Evolutionary conservation across 805 yeast species (phyloP).

Genomic region (Ogataea nitratoaversa): DNA sequence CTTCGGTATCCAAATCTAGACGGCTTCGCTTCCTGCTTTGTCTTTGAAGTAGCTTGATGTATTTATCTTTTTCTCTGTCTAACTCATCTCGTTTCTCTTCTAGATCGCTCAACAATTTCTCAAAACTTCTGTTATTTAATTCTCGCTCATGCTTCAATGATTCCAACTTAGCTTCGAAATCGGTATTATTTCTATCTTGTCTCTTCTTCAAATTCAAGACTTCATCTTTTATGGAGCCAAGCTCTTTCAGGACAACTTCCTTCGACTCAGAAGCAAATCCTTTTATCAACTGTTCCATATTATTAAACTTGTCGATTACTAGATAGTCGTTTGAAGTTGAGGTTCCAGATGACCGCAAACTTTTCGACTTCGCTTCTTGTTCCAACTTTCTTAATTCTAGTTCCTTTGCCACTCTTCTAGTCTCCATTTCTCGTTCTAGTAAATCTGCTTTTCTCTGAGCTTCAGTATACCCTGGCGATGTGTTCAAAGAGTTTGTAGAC

Average conservation of each 20-base stretch:
- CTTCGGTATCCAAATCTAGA: constrained; percentile 1
- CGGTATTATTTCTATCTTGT: constrained; percentile 52
- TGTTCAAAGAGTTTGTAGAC: background rate
- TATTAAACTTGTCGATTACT: constrained; percentile 6
- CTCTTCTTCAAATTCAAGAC: constrained; percentile 19
- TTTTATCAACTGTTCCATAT: constrained; percentile 15
- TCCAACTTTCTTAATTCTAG: constrained; percentile 8
- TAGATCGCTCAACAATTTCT: constrained; percentile 20
- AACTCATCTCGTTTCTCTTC: constrained; percentile 24
- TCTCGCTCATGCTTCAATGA: constrained; percentile 51
- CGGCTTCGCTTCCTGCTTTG: constrained; percentile 12
- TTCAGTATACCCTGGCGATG: background rate
- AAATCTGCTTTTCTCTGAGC: background rate
- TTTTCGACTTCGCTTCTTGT: constrained; percentile 6
- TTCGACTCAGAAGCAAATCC: constrained; percentile 16
- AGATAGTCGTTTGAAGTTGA: background rate
- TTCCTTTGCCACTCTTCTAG: constrained; percentile 4
- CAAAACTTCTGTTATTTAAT: constrained; percentile 22
- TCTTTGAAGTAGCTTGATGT: constrained; percentile 19
- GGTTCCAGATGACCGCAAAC: background rate
- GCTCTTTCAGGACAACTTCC: constrained; percentile 14
- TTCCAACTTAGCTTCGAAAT: constrained; percentile 64
- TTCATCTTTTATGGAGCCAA: constrained; percentile 20
- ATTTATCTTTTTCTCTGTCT: constrained; percentile 24
- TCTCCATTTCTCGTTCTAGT: constrained; percentile 6